Evolutionary conservation across 495 filamentous ascomycete genomes (phyloP).

Genomic region (Venustampulla echinocandica): DNA sequence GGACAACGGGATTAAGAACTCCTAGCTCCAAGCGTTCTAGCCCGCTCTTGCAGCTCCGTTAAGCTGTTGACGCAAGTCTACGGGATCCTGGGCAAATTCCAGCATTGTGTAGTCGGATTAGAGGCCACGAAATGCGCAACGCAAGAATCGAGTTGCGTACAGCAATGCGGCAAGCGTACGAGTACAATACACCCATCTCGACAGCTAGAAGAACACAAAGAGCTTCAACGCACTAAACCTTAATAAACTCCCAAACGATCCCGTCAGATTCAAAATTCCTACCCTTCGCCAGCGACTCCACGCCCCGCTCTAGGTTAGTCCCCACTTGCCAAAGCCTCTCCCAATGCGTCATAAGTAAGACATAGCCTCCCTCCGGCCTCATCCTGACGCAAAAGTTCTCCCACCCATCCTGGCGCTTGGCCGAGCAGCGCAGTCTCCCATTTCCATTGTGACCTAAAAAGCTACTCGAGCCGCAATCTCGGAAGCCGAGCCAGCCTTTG

Average conservation of each 20-base stretch:
- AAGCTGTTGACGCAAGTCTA: no score
- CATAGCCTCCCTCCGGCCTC: conserved; percentile 25
- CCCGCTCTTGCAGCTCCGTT: no score
- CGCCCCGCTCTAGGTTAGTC: conserved; percentile 19
- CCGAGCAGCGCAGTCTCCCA: conserved; percentile 19
- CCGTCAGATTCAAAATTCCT: conserved; percentile 11
- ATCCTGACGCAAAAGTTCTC: conserved; percentile 22
- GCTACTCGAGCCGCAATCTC: conserved; percentile 17
- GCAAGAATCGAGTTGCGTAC: no score
- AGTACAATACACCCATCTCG: no score
- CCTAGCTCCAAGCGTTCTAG: no score
- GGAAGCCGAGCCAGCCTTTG: conserved; percentile 33
- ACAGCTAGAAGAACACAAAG: no score
- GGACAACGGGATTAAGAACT: no score
- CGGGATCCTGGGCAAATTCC: no score
- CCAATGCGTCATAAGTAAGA: conserved; percentile 26
- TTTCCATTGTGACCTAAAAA: conserved; percentile 25
- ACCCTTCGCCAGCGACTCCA: conserved; percentile 23
- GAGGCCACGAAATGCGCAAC: no score
- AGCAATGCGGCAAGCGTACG: no score
- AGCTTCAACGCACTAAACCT: no score
- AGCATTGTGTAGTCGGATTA: no score
- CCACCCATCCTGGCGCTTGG: conserved; percentile 17
- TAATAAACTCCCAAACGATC: conserved; percentile 25
- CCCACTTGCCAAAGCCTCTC: conserved; percentile 25